Base-by-base conservation (phyloP, 2,329 filamentous ascomycete genomes). In the Ceratocystis cubensis region DNA sequence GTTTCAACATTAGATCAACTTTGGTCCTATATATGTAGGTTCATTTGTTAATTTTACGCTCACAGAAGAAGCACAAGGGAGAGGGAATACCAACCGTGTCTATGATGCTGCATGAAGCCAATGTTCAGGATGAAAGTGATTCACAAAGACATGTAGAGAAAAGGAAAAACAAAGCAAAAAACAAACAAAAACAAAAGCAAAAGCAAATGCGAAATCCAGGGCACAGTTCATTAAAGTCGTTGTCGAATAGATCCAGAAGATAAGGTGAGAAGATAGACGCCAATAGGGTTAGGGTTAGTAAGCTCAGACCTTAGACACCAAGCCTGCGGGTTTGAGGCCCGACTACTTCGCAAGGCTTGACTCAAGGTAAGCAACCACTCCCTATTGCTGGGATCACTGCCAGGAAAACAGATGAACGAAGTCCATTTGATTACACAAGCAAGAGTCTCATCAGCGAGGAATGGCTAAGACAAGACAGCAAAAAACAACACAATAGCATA, bases 71-170 rank as follows among this genome's bases (percentile, higher is more conserved):
- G 33, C 15, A 20, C 30, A 28, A 44, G 25, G 28, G 20, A 25
- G 37, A 28, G 45, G 28, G 20, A 17, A 65, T 67, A 68, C 66
- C 48, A 68, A 68, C 66, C 66, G 20, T 63, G 66, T 68, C 13
- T 25, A 17, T 65, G 59, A 50, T 61, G 63, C 33, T 63, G 61
- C 57, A 45, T 48, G 45, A 50, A 45, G 5, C 7, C 20, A 37
- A 41, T 41, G 48, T 65, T 64, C 50, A 59, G 41, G 63, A 65
- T 68, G 66, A 68, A 63, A 28, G 33, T 50, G 22, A 48, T 50
- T 50, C 45, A 50, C 53, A 17, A 20, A 33, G 6, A 30, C 10
- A 37, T 33, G 28, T n/a, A 15, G 28, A 48, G 37, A 50, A 63
- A 5, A 46, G 28, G 17, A 45, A 48, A 45, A 46, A 25, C 61